These are phyloP conservation scores for Aspergillus spinulosporus DNA, from an alignment of 2,329 filamentous ascomycete species.

Conservation along the genomic window DNA sequence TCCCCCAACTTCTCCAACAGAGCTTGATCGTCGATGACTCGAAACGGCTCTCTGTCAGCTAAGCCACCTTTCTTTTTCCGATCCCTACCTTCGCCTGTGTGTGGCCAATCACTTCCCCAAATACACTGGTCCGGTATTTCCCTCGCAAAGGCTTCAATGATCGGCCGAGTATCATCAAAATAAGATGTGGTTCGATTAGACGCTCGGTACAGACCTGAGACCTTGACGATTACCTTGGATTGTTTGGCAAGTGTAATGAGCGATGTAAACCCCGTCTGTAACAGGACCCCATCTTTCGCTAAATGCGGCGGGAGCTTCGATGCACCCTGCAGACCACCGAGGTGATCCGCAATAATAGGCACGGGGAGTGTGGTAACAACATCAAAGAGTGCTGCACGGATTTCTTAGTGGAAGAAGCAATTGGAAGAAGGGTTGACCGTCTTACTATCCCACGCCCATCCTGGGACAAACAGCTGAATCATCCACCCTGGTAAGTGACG, in stretches of 20 bases:
- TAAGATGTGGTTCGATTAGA: background rate
- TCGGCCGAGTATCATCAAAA: background rate
- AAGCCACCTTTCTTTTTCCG: background rate
- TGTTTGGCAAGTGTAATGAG: background rate
- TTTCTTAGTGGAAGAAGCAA: no score
- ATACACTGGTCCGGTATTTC: constrained; percentile 7
- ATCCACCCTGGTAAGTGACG: constrained; percentile 2
- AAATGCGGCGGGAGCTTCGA: constrained; percentile 1
- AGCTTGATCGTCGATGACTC: constrained; percentile 1
- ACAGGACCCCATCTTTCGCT: background rate
- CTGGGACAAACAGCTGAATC: constrained; percentile 10
- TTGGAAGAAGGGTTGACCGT: background rate
- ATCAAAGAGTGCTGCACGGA: background rate
- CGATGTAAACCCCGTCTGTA: background rate
- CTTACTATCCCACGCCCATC: constrained; percentile 4
- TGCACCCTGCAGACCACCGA: constrained; percentile 3
- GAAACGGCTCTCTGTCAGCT: constrained; percentile 1
- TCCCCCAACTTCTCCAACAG: background rate
- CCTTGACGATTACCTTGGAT: background rate
- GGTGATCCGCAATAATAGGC: constrained; percentile 5
- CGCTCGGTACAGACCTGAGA: constrained; percentile 4
- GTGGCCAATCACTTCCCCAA: constrained; percentile 13
- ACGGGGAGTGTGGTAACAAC: background rate
- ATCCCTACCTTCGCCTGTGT: constrained; percentile 8
- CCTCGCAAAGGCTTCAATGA: background rate